Conservation (phyloP, 2,329 filamentous ascomycete genomes). For the Ceratocystis cacaofunesta region DNA sequence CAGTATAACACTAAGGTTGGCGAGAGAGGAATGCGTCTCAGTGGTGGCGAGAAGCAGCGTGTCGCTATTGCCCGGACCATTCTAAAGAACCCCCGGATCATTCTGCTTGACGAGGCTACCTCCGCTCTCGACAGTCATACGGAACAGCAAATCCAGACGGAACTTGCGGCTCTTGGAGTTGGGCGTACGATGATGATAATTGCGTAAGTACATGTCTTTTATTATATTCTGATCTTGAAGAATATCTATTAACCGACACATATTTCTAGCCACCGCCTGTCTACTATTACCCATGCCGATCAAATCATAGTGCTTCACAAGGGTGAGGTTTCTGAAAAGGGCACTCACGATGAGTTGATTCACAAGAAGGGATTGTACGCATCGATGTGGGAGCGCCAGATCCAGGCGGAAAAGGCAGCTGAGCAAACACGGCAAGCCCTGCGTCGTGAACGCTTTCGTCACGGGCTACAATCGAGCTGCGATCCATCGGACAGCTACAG, state of each 20-base stretch:
- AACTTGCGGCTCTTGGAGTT: constrained; percentile 63
- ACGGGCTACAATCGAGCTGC: constrained; percentile 19
- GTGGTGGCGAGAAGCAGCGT: constrained; percentile 84
- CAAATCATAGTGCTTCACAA: constrained; percentile 67
- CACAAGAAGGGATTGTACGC: constrained; percentile 57
- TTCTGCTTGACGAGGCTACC: constrained; percentile 85
- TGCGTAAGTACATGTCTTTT: constrained; percentile 44
- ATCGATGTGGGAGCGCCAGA: constrained; percentile 83
- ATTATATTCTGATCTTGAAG: background rate
- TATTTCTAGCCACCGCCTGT: constrained; percentile 52
- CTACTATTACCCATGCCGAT: constrained; percentile 72
- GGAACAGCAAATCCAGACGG: constrained; percentile 82
- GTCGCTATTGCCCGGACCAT: constrained; percentile 89
- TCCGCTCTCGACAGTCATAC: constrained; percentile 84
- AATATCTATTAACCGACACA: constrained; percentile 18
- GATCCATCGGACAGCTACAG: constrained; percentile 33
- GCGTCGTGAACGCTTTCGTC: constrained; percentile 28
- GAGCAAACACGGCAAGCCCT: constrained; percentile 36
- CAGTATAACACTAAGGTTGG: constrained; percentile 82
- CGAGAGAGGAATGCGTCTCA: constrained; percentile 72
- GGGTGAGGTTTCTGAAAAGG: constrained; percentile 62
- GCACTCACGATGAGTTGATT: constrained; percentile 65
- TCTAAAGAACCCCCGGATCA: constrained; percentile 79
- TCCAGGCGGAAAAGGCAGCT: constrained; percentile 56
- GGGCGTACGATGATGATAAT: constrained; percentile 91